Evolutionary conservation across 139 green algal genomes (phyloP).

Genomic region (Chlorella sp.): DNA sequence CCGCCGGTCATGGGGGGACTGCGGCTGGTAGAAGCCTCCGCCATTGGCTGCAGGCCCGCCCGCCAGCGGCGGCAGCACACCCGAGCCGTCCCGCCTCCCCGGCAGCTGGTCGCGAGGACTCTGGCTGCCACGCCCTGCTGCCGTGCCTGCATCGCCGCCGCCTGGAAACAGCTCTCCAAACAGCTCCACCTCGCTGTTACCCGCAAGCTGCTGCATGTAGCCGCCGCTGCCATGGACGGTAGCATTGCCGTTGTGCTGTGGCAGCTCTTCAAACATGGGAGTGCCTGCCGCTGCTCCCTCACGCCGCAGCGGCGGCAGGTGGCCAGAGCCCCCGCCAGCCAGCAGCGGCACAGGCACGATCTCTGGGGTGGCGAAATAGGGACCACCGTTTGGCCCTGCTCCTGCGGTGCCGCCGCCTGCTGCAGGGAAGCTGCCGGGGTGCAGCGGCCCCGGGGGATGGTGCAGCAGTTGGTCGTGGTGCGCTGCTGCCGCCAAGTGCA

Average conservation of each 20-base stretch:
- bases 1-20: not conserved
- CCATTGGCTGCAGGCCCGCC: not conserved
- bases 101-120: not conserved
- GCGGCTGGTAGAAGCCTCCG: not conserved
- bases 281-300: not conserved
- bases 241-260: not conserved
- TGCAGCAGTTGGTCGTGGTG: not conserved
- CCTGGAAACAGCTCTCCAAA: constrained; percentile 17
- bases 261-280: not conserved
- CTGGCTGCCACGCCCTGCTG: not conserved
- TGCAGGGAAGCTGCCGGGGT: not conserved
- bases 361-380: constrained; percentile 10
- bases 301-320: not conserved
- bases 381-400: no score
- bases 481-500: not conserved
- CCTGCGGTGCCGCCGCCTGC: no score
- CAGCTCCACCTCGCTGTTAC: not conserved
- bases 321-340: constrained; percentile 4
- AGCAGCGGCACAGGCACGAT: constrained; percentile 14
- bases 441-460: not conserved
- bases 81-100: not conserved
- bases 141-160: not conserved
- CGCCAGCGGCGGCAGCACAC: not conserved
- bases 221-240: not conserved
- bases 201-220: not conserved